Conservation (phyloP, 2,329 filamentous ascomycete species). For the Pseudocercospora cruenta region DNA sequence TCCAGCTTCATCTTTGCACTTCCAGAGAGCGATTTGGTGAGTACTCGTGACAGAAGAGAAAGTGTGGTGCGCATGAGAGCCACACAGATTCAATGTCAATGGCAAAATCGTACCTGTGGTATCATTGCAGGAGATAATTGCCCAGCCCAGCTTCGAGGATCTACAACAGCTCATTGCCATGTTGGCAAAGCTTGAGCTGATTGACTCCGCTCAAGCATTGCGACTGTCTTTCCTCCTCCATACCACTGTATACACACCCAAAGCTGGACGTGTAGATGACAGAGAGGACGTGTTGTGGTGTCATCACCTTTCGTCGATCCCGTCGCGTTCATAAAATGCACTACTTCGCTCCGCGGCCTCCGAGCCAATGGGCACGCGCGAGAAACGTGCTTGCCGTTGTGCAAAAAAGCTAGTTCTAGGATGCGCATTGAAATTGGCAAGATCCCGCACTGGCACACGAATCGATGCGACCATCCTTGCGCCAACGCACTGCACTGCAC, state of each 20-base stretch:
- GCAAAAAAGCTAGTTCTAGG: no score
- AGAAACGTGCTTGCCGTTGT: background rate
- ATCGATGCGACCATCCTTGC: background rate
- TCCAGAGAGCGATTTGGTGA: slow-evolving; percentile 1
- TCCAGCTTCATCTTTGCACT: slow-evolving; percentile 59
- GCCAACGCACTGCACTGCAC: background rate
- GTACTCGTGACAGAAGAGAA: background rate
- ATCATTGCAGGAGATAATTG: background rate
- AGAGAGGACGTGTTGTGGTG: background rate
- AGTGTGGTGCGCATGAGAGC: background rate
- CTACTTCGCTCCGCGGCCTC: background rate
- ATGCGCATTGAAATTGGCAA: background rate
- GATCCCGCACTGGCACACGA: background rate
- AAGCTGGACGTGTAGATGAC: no score
- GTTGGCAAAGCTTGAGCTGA: background rate
- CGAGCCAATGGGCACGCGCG: background rate
- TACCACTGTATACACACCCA: background rate
- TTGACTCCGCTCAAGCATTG: background rate
- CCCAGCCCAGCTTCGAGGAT: background rate
- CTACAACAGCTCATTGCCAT: background rate
- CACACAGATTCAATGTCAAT: background rate
- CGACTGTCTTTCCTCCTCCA: background rate
- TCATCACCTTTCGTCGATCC: background rate
- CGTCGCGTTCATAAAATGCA: no score
- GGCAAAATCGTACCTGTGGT: slow-evolving; percentile 11